These are phyloP conservation scores for Salvia splendens DNA, from an alignment of 257 asterid genomes.

Conservation along the genomic window DNA sequence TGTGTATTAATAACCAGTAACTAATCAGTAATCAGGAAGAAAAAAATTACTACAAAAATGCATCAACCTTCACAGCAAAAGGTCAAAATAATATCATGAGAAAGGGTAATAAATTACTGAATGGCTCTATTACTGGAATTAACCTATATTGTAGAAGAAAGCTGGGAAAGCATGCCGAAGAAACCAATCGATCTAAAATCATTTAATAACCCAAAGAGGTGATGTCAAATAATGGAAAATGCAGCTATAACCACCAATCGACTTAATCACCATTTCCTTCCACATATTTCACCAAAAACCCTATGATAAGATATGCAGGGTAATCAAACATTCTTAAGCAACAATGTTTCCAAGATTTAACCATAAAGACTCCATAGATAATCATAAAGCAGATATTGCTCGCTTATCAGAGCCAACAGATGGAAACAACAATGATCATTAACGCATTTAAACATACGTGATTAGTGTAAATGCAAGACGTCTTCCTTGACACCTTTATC, in stretches of 20 bases:
- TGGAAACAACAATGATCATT: constrained; percentile 3
- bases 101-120: constrained; percentile 10
- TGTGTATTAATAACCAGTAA: not conserved
- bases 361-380: not conserved
- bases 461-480: not conserved
- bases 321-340: not conserved
- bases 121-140: not conserved
- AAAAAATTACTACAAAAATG: not conserved
- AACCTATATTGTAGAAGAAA: constrained; percentile 11
- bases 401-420: not conserved
- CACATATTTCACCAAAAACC: constrained; percentile 8
- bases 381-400: not conserved
- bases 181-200: constrained; percentile 18
- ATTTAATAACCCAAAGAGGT: constrained; percentile 12
- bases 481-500: constrained; percentile 2
- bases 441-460: constrained; percentile 1
- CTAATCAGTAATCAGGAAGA: constrained; percentile 3
- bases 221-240: constrained; percentile 21
- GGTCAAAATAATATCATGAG: not conserved
- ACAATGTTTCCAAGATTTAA: not conserved
- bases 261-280: not conserved
- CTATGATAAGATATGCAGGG: not conserved
- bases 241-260: constrained; percentile 1
- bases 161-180: constrained; percentile 13
- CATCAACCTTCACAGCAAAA: not conserved